A percentile compares a stretch with the other conserved stretches of the same genome.
These are phyloP conservation scores for Paecilomyces sp. DNA, from an alignment of 2,329 filamentous ascomycete species.

Conservation along the genomic window DNA sequence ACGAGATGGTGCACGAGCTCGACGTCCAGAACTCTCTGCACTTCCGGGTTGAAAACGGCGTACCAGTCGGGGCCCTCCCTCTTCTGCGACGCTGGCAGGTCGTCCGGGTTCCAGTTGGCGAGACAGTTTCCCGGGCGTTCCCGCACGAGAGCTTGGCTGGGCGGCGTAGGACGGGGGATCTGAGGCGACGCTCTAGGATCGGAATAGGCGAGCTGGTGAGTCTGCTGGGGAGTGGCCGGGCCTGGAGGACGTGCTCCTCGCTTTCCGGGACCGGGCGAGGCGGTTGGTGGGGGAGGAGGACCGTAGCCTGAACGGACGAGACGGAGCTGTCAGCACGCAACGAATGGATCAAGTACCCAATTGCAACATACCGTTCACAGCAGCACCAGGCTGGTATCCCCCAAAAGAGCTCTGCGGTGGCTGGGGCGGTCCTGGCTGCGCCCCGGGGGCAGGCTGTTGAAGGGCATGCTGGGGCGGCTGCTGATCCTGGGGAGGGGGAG, in stretches of 20 bases:
- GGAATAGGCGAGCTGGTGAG: constrained; percentile 77
- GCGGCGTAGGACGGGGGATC: constrained; percentile 74
- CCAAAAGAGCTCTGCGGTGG: constrained; percentile 65
- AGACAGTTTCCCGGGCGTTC: constrained; percentile 60
- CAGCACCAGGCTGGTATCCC: constrained; percentile 58
- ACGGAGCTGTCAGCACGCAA: constrained; percentile 44
- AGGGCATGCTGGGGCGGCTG: constrained; percentile 52
- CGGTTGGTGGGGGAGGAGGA: constrained; percentile 73
- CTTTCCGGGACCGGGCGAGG: constrained; percentile 78
- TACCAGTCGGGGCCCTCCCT: constrained; percentile 91
- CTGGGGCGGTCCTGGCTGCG: constrained; percentile 58
- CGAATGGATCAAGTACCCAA: constrained; percentile 13
- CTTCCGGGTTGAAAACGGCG: constrained; percentile 88
- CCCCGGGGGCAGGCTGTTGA: constrained; percentile 51
- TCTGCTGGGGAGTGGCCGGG: constrained; percentile 87
- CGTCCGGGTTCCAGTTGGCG: constrained; percentile 79
- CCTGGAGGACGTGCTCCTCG: constrained; percentile 58
- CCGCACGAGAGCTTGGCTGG: constrained; percentile 44
- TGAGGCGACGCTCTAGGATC: constrained; percentile 78
- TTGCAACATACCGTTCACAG: constrained; percentile 51
- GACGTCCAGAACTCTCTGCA: constrained; percentile 84
- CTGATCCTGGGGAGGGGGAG: constrained; percentile 63
- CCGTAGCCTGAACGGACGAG: constrained; percentile 56
- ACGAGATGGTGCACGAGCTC: constrained; percentile 87
- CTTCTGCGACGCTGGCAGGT: constrained; percentile 78